phyloP scores from a whole-genome alignment of 371 early-diverging fungal genomes.

The Mucor irregularis region DNA sequence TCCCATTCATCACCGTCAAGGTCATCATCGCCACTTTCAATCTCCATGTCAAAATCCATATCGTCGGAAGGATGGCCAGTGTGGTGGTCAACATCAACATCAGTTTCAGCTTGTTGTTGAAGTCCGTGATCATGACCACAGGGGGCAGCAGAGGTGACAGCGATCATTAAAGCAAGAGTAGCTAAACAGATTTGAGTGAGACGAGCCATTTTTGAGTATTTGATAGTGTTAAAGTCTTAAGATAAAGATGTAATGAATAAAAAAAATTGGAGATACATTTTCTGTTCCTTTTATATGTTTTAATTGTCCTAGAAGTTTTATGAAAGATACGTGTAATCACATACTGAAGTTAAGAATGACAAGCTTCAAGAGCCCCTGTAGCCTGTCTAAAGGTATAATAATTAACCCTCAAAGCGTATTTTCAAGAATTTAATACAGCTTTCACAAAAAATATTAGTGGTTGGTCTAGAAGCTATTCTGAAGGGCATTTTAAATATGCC shows the following conservation, averaged over 20 bases:
- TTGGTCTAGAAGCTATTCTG: too few species aligned
- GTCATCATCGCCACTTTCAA: not conserved
- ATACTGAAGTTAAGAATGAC: too few species aligned
- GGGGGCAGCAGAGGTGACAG: slow-evolving; percentile 16
- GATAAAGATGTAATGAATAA: not conserved
- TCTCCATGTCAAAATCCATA: not conserved
- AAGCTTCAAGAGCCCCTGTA: not conserved
- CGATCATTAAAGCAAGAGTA: slow-evolving; percentile 15
- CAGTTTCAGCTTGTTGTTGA: slow-evolving; percentile 1
- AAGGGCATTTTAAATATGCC: too few species aligned
- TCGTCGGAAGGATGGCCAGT: not conserved
- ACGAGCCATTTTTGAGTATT: slow-evolving; percentile 17
- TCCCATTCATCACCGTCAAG: not conserved
- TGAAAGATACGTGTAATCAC: too few species aligned
- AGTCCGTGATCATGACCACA: slow-evolving; percentile 9
- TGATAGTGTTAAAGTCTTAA: not conserved
- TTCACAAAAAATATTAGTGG: too few species aligned
- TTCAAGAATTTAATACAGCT: not conserved
- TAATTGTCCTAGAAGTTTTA: too few species aligned
- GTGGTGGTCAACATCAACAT: not conserved
- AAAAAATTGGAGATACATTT: not conserved
- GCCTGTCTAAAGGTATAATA: not conserved
- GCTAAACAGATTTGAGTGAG: slow-evolving; percentile 18
- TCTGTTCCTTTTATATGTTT: not conserved
- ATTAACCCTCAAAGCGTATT: slow-evolving; percentile 7